Percentiles rank a stretch among this genome's conserved stretches.
phyloP scores from a whole-genome alignment of 139 green algal genomes.

The Tetraselmis striata region DNA sequence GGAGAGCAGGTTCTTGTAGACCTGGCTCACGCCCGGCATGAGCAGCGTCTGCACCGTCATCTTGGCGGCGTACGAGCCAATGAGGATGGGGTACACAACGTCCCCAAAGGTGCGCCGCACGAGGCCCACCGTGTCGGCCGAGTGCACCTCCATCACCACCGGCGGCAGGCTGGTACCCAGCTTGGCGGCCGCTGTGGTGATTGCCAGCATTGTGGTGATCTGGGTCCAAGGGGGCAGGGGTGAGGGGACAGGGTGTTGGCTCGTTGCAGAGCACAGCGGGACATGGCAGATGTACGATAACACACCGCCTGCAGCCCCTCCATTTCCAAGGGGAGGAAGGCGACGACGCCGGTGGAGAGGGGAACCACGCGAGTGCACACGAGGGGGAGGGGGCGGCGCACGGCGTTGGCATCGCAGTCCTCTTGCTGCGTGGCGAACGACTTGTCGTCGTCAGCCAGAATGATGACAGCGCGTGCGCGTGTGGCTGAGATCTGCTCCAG shows the following conservation, averaged over 20 bases:
- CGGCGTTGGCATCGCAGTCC: neutral
- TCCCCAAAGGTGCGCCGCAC: neutral
- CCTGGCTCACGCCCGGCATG: slow-evolving; percentile 3
- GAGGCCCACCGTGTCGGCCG: neutral
- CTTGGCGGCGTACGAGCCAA: slow-evolving; percentile 4
- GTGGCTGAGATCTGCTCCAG: neutral
- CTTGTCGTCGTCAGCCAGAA: neutral
- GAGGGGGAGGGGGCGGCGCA: neutral
- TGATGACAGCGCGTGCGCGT: neutral
- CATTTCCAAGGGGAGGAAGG: no score
- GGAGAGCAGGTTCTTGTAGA: slow-evolving; percentile 4
- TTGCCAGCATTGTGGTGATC: neutral
- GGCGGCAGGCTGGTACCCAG: neutral
- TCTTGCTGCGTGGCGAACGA: neutral
- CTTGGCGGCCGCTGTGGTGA: neutral
- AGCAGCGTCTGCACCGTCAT: slow-evolving; percentile 5
- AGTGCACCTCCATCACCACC: neutral
- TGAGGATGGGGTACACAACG: neutral
- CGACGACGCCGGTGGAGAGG: no score
- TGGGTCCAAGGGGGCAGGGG: no score
- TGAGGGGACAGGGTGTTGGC: no score
- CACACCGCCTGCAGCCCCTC: no score
- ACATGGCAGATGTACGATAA: no score
- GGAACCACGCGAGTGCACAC: no score
- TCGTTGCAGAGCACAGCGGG: no score